phyloP scores from a whole-genome alignment of 2,329 filamentous ascomycete species.

The Alternaria gansuensis region DNA sequence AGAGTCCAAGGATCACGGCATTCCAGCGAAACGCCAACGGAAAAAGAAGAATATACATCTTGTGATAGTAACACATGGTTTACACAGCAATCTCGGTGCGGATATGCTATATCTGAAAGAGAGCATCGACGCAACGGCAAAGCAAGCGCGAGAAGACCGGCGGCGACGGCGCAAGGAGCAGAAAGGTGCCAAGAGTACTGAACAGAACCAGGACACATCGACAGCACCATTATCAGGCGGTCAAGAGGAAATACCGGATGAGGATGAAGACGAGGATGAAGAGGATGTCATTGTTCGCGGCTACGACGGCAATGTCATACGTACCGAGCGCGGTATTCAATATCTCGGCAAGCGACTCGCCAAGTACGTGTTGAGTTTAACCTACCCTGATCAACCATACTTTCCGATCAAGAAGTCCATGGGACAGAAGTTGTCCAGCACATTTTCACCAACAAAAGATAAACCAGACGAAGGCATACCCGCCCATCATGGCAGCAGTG shows the following conservation, averaged over 20 bases:
- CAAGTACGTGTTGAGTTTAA: slow-evolving; percentile 87
- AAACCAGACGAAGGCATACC: slow-evolving; percentile 59
- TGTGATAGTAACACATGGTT: slow-evolving; percentile 89
- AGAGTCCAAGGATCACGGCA: slow-evolving; percentile 39
- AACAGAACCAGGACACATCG: slow-evolving; percentile 37
- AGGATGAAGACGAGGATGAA: slow-evolving; percentile 70
- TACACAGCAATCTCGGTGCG: slow-evolving; percentile 93
- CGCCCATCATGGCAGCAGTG: slow-evolving; percentile 69
- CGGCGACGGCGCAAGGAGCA: slow-evolving; percentile 63
- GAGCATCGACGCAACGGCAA: slow-evolving; percentile 86
- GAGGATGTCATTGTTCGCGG: slow-evolving; percentile 90
- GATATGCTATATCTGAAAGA: slow-evolving; percentile 99
- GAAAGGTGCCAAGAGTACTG: slow-evolving; percentile 12
- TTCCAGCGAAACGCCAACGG: slow-evolving; percentile 40
- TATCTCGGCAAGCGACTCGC: slow-evolving; percentile 95
- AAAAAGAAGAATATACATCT: slow-evolving; percentile 85
- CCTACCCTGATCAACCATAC: slow-evolving; percentile 92
- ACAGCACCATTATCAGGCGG: slow-evolving; percentile 61
- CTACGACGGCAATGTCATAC: slow-evolving; percentile 87
- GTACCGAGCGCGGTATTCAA: slow-evolving; percentile 94
- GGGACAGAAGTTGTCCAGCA: slow-evolving; percentile 57
- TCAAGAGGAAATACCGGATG: slow-evolving; percentile 57
- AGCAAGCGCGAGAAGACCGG: slow-evolving; percentile 75
- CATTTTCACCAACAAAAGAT: slow-evolving; percentile 55
- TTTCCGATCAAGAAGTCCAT: slow-evolving; percentile 70